Evolutionary conservation across 108 stramenopile species (phyloP).

Genomic region (Nitzschia palea): DNA sequence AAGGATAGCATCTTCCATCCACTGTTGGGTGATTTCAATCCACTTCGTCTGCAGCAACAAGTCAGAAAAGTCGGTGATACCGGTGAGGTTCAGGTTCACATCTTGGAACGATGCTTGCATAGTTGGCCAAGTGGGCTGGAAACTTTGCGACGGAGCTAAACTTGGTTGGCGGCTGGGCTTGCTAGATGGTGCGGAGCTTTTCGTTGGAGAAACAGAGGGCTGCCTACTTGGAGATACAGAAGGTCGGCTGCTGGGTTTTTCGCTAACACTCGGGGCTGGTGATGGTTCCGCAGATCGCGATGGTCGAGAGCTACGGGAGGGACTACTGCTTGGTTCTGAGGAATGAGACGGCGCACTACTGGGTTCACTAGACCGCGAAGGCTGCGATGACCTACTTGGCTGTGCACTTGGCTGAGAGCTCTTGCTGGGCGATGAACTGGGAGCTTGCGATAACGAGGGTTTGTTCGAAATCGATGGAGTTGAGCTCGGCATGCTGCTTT

Average conservation of each 20-base stretch:
- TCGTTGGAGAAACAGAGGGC: too few relatives aligned
- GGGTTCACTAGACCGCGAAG: not conserved
- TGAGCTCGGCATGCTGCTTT: not conserved
- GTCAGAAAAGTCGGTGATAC: not conserved
- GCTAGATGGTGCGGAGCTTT: too few relatives aligned
- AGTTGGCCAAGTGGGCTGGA: not conserved
- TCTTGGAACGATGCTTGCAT: not conserved
- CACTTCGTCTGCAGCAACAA: not conserved
- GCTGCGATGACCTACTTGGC: not conserved
- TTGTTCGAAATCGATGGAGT: not conserved
- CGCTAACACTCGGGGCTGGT: too few relatives aligned
- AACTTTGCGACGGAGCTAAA: not conserved
- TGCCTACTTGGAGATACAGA: too few relatives aligned
- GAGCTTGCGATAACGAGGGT: not conserved
- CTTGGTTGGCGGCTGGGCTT: too few relatives aligned
- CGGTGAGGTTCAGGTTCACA: not conserved
- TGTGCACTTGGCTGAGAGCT: not conserved
- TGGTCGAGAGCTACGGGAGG: too few relatives aligned
- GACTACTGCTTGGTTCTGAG: too few relatives aligned
- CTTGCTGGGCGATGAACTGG: not conserved
- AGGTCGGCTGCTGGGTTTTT: too few relatives aligned
- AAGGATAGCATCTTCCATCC: not conserved
- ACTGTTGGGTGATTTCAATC: not conserved
- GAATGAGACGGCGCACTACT: too few relatives aligned
- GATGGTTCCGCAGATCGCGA: too few relatives aligned